A percentile compares a stretch with the other conserved stretches of the same genome.
phyloP scores from a whole-genome alignment of 495 filamentous ascomycete genomes.

The Platismatia glauca region DNA sequence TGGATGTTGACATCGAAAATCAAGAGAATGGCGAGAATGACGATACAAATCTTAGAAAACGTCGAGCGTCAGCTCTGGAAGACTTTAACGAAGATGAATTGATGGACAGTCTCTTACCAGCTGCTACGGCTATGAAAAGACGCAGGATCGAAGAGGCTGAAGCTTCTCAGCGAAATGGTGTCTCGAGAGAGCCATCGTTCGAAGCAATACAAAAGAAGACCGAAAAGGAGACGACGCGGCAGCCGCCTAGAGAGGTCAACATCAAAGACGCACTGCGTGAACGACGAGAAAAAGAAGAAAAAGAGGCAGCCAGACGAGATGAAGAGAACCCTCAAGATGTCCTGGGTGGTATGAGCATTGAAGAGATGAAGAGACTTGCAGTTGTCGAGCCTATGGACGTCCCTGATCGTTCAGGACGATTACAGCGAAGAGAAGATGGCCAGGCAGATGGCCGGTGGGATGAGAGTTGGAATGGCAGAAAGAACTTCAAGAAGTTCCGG shows the following conservation, averaged over 20 bases:
- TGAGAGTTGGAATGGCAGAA: conserved; percentile 85
- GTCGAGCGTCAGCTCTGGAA: conserved; percentile 26
- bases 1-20: conserved; percentile 31
- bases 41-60: conserved; percentile 24
- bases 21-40: conserved; percentile 14
- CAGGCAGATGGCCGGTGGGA: conserved; percentile 68
- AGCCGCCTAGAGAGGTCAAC: conserved; percentile 53
- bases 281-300: conserved; percentile 61
- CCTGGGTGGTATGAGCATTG: conserved; percentile 54
- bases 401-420: conserved; percentile 25
- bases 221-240: conserved; percentile 28
- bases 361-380: conserved; percentile 63
- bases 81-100: conserved; percentile 44
- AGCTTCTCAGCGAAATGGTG: conserved; percentile 26
- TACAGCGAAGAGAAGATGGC: conserved; percentile 21
- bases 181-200: conserved; percentile 19
- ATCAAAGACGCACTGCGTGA: conserved; percentile 60
- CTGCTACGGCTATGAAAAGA: conserved; percentile 63
- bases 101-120: conserved; percentile 59
- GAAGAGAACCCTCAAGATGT: conserved; percentile 45
- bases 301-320: conserved; percentile 49
- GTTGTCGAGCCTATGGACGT: conserved; percentile 76
- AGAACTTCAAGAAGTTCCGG: conserved; percentile 92
- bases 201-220: conserved; percentile 24
- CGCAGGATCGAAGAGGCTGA: conserved; percentile 47